Evolutionary conservation across 768 basidiomycete species (phyloP).

Genomic region (Termitomyces sp.): DNA sequence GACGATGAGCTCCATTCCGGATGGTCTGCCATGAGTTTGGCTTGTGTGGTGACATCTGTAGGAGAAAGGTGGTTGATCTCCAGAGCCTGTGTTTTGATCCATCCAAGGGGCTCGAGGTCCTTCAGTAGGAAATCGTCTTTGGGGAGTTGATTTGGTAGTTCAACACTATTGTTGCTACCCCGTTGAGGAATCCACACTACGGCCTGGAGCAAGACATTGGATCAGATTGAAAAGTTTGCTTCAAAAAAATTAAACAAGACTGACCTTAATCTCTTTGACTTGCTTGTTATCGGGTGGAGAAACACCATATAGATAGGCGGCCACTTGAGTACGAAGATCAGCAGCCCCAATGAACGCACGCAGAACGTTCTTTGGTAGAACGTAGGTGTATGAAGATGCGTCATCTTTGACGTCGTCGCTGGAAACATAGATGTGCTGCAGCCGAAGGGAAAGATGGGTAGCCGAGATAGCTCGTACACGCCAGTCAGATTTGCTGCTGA

Average conservation of each 20-base stretch:
- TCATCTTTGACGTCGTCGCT: conserved; percentile 99
- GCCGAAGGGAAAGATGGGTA: conserved; percentile 90
- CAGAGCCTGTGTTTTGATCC: conserved; percentile 95
- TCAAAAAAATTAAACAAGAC: background rate
- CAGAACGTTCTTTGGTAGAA: conserved; percentile 95
- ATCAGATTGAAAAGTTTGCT: background rate
- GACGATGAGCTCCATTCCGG: conserved; percentile 93
- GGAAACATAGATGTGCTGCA: conserved; percentile 98
- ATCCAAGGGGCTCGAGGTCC: conserved; percentile 92
- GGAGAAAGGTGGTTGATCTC: conserved; percentile 93
- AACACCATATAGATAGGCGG: conserved; percentile 88
- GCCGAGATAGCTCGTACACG: conserved; percentile 97
- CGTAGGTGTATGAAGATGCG: conserved; percentile 90
- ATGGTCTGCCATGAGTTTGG: conserved; percentile 95
- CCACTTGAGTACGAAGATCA: conserved; percentile 94
- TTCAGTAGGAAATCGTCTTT: conserved; percentile 94
- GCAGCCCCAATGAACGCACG: conserved; percentile 91
- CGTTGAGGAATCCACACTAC: conserved; percentile 98
- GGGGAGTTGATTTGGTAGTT: conserved; percentile 85
- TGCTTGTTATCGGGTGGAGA: conserved; percentile 96
- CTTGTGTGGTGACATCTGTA: conserved; percentile 89
- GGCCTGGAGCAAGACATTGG: conserved; percentile 40
- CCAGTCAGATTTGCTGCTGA: conserved; percentile 99
- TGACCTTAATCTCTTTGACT: conserved; percentile 94
- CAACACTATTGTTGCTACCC: conserved; percentile 91